A percentile compares a stretch with the other conserved stretches of the same genome.
Conservation (phyloP, 139 green algal genomes). For the Mesotaenium endlicherianum region DNA sequence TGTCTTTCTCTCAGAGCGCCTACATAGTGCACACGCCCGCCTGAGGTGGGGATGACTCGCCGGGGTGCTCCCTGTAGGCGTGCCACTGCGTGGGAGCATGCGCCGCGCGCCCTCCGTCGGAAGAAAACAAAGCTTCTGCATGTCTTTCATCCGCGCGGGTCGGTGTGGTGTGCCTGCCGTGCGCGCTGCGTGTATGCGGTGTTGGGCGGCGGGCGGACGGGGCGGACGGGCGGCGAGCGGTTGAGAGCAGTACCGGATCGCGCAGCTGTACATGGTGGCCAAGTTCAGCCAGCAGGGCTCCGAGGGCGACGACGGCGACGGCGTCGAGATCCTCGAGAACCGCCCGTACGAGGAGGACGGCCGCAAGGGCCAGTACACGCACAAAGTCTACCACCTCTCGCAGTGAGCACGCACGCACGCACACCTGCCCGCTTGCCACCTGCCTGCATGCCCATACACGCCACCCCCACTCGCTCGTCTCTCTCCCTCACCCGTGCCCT, state of each 20-base stretch:
- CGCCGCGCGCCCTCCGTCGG: neutral
- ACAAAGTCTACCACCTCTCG: constrained; percentile 55
- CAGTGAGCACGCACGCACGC: too few species aligned
- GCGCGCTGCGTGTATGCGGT: neutral
- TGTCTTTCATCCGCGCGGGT: neutral
- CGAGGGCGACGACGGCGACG: constrained; percentile 30
- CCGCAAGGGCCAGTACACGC: constrained; percentile 50
- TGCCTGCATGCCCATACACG: too few species aligned
- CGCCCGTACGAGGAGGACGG: constrained; percentile 41
- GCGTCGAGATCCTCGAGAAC: constrained; percentile 48
- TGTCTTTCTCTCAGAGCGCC: neutral
- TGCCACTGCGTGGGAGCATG: neutral
- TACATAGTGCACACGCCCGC: too few species aligned
- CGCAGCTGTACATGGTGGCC: constrained; percentile 54
- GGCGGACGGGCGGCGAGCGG: neutral
- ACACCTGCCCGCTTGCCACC: too few species aligned
- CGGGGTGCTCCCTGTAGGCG: too few species aligned
- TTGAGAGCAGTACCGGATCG: constrained; percentile 39
- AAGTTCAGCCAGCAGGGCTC: constrained; percentile 38
- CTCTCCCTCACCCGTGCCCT: too few species aligned
- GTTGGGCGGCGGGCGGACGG: neutral
- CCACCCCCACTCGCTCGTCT: too few species aligned
- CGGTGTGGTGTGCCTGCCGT: neutral
- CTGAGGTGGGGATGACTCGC: too few species aligned
- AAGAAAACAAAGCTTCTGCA: neutral